Percentiles rank a stretch among this genome's conserved stretches.
These are phyloP conservation scores for Medicago ruthenica DNA, from an alignment of 306 rosid genomes.

Conservation along the genomic window DNA sequence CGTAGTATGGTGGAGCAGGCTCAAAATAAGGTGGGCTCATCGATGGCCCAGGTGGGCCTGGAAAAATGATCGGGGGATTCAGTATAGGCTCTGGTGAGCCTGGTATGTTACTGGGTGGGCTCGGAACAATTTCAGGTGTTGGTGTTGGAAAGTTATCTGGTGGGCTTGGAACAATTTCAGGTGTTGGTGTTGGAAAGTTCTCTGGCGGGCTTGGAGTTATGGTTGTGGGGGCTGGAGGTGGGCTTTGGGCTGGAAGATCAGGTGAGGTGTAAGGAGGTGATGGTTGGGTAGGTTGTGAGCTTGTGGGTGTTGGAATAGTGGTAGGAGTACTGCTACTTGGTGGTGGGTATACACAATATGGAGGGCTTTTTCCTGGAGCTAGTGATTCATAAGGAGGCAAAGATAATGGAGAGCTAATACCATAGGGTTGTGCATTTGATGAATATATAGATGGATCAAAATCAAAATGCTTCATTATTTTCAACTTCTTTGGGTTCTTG, in stretches of 20 bases:
- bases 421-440: conserved; percentile 66
- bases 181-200: conserved; percentile 42
- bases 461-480: conserved; percentile 52
- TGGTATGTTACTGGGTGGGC: conserved; percentile 36
- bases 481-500: conserved; percentile 59
- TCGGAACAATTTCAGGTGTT: conserved; percentile 42
- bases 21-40: conserved; percentile 55
- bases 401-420: conserved; percentile 70
- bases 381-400: conserved; percentile 84
- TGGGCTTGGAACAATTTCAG: conserved; percentile 45
- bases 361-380: conserved; percentile 67
- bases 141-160: conserved; percentile 38
- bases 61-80: conserved; percentile 50
- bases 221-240: conserved; percentile 53
- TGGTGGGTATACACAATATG: conserved; percentile 72
- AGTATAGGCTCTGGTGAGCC: conserved; percentile 49
- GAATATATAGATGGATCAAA: conserved; percentile 49
- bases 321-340: conserved; percentile 45
- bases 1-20: conserved; percentile 58
- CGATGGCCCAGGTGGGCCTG: conserved; percentile 47
- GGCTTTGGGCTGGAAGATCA: conserved; percentile 51
- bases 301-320: conserved; percentile 48
- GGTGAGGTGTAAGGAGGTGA: conserved; percentile 64
- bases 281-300: conserved; percentile 46
- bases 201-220: conserved; percentile 47